Percentiles rank a stretch among this genome's conserved stretches.
These are phyloP conservation scores for Suhomyces faveliae DNA, from an alignment of 805 yeast species.

Conservation along the genomic window DNA sequence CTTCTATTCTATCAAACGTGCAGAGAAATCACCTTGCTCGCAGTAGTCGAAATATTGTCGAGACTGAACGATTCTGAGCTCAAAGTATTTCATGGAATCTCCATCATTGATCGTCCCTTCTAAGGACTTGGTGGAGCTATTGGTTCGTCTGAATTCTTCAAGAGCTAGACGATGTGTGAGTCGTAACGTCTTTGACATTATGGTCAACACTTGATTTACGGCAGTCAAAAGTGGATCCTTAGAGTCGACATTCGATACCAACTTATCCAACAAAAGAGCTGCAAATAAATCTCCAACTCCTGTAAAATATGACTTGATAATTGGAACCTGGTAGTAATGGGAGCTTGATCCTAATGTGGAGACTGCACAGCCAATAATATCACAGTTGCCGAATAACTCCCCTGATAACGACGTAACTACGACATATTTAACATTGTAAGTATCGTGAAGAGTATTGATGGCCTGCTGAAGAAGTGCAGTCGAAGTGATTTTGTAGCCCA, in stretches of 20 bases:
- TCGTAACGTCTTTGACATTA: constrained; percentile 52
- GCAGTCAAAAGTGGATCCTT: constrained; percentile 26
- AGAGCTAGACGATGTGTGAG: constrained; percentile 45
- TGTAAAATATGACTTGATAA: constrained; percentile 78
- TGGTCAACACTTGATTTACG: constrained; percentile 54
- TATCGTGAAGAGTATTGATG: constrained; percentile 45
- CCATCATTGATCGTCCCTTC: constrained; percentile 55
- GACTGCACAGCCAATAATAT: constrained; percentile 28
- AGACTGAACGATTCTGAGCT: constrained; percentile 65
- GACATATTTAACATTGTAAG: constrained; percentile 54
- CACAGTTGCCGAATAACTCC: constrained; percentile 11
- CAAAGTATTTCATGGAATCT: constrained; percentile 66
- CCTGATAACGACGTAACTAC: constrained; percentile 59
- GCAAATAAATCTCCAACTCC: constrained; percentile 95
- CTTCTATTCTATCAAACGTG: not conserved
- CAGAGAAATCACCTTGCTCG: constrained; percentile 22
- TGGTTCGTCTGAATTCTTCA: constrained; percentile 15
- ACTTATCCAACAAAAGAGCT: constrained; percentile 68
- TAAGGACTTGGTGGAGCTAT: constrained; percentile 2
- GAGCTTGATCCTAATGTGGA: constrained; percentile 11
- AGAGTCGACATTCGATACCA: constrained; percentile 26
- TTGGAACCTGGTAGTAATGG: constrained; percentile 49
- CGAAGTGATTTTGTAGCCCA: constrained; percentile 47
- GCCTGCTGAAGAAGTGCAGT: constrained; percentile 45
- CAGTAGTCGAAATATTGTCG: constrained; percentile 36